Evolutionary conservation across 1,284 basidiomycete genomes (phyloP).

Genomic region (Microbotryum intermedium): DNA sequence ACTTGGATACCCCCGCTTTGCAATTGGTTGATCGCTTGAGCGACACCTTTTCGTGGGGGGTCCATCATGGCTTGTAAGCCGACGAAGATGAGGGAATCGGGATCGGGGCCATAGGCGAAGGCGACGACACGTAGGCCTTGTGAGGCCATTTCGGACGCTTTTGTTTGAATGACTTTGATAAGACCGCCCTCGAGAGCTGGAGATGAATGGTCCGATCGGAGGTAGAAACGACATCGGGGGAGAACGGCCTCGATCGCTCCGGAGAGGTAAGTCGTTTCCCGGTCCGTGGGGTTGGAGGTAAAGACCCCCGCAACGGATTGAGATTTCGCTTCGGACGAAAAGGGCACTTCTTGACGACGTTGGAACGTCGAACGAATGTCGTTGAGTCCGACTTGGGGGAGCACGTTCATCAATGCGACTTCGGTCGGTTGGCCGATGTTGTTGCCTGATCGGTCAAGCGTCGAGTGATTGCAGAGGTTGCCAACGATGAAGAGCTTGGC

Average conservation of each 20-base stretch:
- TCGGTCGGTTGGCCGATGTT: conserved; percentile 88
- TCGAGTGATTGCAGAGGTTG: conserved; percentile 49
- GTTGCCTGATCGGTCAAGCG: conserved; percentile 60
- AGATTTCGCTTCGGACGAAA: conserved; percentile 85
- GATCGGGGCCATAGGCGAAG: conserved; percentile 65
- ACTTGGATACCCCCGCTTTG: conserved; percentile 83
- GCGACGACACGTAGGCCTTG: conserved; percentile 79
- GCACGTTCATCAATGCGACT: conserved; percentile 77
- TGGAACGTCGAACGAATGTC: conserved; percentile 54
- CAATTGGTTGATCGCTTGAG: conserved; percentile 69
- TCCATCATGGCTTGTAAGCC: conserved; percentile 95
- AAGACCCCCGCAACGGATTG: conserved; percentile 76
- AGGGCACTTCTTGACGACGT: conserved; percentile 69
- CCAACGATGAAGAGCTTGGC: conserved; percentile 53
- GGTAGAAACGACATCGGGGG: conserved; percentile 75
- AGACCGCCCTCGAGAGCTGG: conserved; percentile 62
- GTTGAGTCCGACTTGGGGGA: conserved; percentile 58
- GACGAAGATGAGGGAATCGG: conserved; percentile 65
- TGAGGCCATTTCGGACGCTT: conserved; percentile 61
- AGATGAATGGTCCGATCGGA: conserved; percentile 73
- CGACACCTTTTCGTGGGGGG: conserved; percentile 87
- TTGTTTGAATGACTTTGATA: conserved; percentile 55
- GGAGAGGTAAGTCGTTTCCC: conserved; percentile 81
- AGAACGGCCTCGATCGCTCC: conserved; percentile 85
- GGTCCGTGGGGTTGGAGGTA: conserved; percentile 37